phyloP scores from a whole-genome alignment of 768 basidiomycete species.

The Asterophora lycoperdoides region DNA sequence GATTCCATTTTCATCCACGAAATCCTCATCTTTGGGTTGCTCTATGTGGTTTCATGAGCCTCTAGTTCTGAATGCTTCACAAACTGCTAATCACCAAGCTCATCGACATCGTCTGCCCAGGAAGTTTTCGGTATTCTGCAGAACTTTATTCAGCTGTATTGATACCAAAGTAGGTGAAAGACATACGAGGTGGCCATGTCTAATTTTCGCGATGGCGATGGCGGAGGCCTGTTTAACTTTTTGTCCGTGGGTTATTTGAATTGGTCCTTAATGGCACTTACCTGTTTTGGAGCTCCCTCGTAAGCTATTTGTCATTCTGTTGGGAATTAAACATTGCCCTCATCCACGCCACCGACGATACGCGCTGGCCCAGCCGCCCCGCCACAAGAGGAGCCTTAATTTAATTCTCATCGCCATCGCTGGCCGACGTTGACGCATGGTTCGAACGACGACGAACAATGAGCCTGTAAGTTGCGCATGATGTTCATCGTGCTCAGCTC shows the following conservation, averaged over 20 bases:
- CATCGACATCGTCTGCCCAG: slow-evolving; percentile 88
- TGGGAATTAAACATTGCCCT: slow-evolving; percentile 12
- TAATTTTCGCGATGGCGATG: neutral
- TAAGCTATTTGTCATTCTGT: slow-evolving; percentile 11
- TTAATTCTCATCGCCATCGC: neutral
- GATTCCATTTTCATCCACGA: slow-evolving; percentile 81
- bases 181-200: slow-evolving; percentile 32
- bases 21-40: slow-evolving; percentile 61
- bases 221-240: too few relatives aligned
- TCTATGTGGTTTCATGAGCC: slow-evolving; percentile 24
- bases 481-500: slow-evolving; percentile 10
- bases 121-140: slow-evolving; percentile 59
- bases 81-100: slow-evolving; percentile 42
- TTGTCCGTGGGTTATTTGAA: too few relatives aligned
- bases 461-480: slow-evolving; percentile 23
- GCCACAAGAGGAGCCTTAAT: slow-evolving; percentile 6
- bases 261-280: too few relatives aligned
- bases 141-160: neutral
- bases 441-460: slow-evolving; percentile 20
- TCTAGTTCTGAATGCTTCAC: neutral
- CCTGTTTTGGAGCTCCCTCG: too few relatives aligned
- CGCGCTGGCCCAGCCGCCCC: slow-evolving; percentile 5
- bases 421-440: slow-evolving; percentile 15
- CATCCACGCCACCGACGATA: slow-evolving; percentile 9
- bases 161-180: neutral